Evolutionary conservation across 1,284 basidiomycete genomes (phyloP), one percentile per base, ranked within the genome.

Genomic region (Ceratobasidium sp.): DNA sequence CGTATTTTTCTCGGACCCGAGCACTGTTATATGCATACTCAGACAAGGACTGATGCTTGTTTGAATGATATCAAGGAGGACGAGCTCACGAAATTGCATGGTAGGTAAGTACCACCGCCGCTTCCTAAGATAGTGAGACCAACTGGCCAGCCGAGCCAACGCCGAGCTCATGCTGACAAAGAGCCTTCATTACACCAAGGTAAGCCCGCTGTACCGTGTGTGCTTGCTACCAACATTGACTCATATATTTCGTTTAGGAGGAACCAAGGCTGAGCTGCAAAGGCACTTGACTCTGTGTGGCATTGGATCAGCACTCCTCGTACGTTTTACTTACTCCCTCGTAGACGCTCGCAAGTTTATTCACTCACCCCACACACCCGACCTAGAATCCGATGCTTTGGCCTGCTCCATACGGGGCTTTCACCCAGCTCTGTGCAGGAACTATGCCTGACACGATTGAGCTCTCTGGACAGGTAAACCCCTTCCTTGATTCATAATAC

Each of bases 211-310:
- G 45, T 48, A 48, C 9, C 45, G 50, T 17, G 19, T 56, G 29
- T 27, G 7, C 6, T 56, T 6, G 29, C 29, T 24, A 15, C 54
- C 22, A 7, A 17, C 22, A 41, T 11, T 11, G 36, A 41, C 11
- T 41, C 36, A 41, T 11, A 5, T 41, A 41, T 11, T 4, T 41
- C 11, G 36, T 41, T 41, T 84, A 15, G 74, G 79, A 2, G 56
- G 67, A 41, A 50, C 75, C 33, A 66, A 57, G 29, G 65, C 60
- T 11, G 81, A 71, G 5, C 66, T 84, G 15, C 67, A 63, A n/a
- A 80, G 82, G 29, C 78, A 84, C 57, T 8, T 59, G n/a, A 53
- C 71, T 6, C 33, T 59, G 15, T 33, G 66, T 19, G 50, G 50
- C 3, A 44, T 44, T 22, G 53, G 60, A n/a, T 15, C 56, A 44